Base-by-base conservation (phyloP, 1,284 basidiomycete genomes). In the Acaromyces ingoldii region DNA sequence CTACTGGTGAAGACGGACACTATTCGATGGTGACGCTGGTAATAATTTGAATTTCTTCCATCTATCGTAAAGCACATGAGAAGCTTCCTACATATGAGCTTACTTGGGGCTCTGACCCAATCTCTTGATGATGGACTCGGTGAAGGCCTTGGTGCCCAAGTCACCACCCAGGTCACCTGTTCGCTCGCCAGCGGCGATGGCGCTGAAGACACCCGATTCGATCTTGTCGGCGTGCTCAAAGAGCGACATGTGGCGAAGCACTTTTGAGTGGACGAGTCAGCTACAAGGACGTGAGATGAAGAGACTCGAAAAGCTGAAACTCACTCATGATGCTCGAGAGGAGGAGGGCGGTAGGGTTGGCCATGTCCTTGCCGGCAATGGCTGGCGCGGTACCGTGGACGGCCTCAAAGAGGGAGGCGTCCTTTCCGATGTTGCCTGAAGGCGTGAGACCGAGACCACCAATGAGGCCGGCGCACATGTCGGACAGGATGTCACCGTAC, bases 401-500 rank as follows among this genome's bases (percentile, higher is more conserved):
- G 58, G 95, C 93, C 81, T 99, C 95, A 70, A 98, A 99, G 79
- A 99, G 98, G 58, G 91, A 96, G 38, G 95, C 95, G 78, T 97
- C 92, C 85, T 91, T 67, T 89, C 92, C 78, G 47, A 97, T 96
- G 82, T 98, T 98, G 44, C 93, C 95, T 43, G 93, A 97, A 31
- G 95, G 95, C 10, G 95, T 98, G 57, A 99, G 82, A 66, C 93
- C 95, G 63, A 98, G 83, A 72, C 95, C 95, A 67, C 95, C 95
- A 77, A 98, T 98, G 69, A 99, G 83, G 69, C 93, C 95, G 60
- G 95, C 95, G 65, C 93, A 96, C 87, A 99, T 93, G 79, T 99
- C 93, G 47, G 93, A 97, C 61, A 97, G 81, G 76, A 98, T 98
- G 78, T 96, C 93, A 77, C 89, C 91, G 75, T 89, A 92, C 60